These are phyloP conservation scores for Ceratocystiopsis minuta DNA, from an alignment of 2,329 filamentous ascomycete species.

Conservation along the genomic window DNA sequence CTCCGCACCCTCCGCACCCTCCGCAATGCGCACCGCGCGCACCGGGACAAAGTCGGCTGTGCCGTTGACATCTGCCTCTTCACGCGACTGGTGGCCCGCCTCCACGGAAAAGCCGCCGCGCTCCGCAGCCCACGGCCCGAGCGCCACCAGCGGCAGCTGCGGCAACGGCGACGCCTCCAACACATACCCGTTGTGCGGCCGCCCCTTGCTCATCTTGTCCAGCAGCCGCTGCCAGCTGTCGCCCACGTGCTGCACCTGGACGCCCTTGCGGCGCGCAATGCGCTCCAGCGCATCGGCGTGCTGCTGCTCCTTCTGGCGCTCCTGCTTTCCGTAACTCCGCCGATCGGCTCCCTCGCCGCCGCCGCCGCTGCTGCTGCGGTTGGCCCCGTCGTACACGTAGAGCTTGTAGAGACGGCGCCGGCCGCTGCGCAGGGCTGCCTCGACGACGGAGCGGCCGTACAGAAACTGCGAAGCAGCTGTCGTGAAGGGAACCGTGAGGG, in stretches of 20 bases:
- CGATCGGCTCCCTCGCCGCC: conserved; percentile 28
- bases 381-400: conserved; percentile 51
- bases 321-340: conserved; percentile 20
- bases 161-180: conserved; percentile 77
- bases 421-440: conserved; percentile 46
- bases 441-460: conserved; percentile 67
- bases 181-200: conserved; percentile 80
- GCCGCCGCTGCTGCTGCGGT: conserved; percentile 25
- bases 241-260: conserved; percentile 40
- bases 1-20: too few species aligned
- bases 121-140: conserved; percentile 25
- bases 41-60: conserved; percentile 29
- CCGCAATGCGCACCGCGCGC: not conserved
- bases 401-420: conserved; percentile 66
- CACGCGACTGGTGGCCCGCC: conserved; percentile 49
- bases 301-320: too few species aligned
- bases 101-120: conserved; percentile 35
- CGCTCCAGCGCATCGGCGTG: conserved; percentile 17
- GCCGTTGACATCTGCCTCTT: conserved; percentile 61
- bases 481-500: conserved; percentile 34
- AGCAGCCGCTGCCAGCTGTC: conserved; percentile 49
- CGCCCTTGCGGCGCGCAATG: conserved; percentile 27
- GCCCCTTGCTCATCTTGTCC: conserved; percentile 64
- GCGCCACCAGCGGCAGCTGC: conserved; percentile 42
- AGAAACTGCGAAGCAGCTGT: conserved; percentile 83